Conservation (phyloP, 2,329 filamentous ascomycete species). For the Phoma herbarum region DNA sequence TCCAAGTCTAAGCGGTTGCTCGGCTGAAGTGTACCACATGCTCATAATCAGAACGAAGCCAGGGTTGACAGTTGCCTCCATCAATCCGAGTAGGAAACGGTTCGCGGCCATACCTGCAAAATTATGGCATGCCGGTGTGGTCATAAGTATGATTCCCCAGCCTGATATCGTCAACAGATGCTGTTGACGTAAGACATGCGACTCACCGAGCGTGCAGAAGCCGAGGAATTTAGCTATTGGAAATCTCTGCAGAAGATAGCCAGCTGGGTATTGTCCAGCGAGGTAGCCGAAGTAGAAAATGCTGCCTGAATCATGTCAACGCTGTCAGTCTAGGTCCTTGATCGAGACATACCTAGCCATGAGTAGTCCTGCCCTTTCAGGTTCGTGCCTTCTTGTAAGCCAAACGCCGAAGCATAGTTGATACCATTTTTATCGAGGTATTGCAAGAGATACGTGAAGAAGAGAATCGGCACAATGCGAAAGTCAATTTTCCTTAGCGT, state of each 20-base stretch:
- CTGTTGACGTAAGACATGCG: too few species aligned
- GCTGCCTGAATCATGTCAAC: constrained; percentile 35
- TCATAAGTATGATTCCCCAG: constrained; percentile 55
- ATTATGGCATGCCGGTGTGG: constrained; percentile 52
- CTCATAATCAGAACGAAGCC: constrained; percentile 71
- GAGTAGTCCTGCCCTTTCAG: constrained; percentile 44
- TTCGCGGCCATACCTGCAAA: constrained; percentile 51
- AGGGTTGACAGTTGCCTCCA: constrained; percentile 58
- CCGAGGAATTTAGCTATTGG: constrained; percentile 58
- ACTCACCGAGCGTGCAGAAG: constrained; percentile 49
- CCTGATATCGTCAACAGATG: constrained; percentile 21
- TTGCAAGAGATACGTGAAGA: constrained; percentile 51
- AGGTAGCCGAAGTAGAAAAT: constrained; percentile 63
- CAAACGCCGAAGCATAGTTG: constrained; percentile 62
- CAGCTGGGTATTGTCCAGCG: constrained; percentile 56
- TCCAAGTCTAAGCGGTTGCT: constrained; percentile 66
- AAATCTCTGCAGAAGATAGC: constrained; percentile 56
- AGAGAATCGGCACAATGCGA: constrained; percentile 44
- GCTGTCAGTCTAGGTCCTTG: too few species aligned
- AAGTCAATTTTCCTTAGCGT: constrained; percentile 44
- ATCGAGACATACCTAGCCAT: constrained; percentile 22
- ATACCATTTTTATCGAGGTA: constrained; percentile 59
- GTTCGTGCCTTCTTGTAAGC: constrained; percentile 58
- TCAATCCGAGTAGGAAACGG: constrained; percentile 62
- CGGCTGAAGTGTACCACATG: constrained; percentile 71